Conservation (phyloP, 495 filamentous ascomycete species). For the Stereocaulon alpinum region DNA sequence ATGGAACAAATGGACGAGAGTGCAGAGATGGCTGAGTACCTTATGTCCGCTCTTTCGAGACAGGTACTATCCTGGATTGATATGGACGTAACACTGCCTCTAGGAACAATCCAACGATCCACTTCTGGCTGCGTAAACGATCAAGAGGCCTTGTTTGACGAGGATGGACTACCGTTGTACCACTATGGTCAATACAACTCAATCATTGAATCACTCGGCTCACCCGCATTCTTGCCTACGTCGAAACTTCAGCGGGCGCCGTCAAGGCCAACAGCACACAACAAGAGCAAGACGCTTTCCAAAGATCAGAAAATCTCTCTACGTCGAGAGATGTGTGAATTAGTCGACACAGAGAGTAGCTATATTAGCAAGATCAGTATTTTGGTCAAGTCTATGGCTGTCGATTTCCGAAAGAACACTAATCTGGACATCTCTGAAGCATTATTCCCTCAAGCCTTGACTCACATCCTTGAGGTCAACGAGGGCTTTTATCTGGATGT, state of each 20-base stretch:
- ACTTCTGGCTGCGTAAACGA: conserved; percentile 40
- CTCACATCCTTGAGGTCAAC: conserved; percentile 69
- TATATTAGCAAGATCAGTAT: conserved; percentile 81
- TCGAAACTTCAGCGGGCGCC: conserved; percentile 77
- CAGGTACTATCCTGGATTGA: conserved; percentile 76
- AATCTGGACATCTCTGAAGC: conserved; percentile 50
- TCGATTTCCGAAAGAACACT: conserved; percentile 60
- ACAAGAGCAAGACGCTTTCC: conserved; percentile 59
- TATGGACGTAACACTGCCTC: conserved; percentile 74
- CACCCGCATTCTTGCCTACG: conserved; percentile 77
- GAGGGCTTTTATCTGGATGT: conserved; percentile 65
- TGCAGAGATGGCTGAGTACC: conserved; percentile 54
- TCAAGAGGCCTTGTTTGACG: conserved; percentile 45
- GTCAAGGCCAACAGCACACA: conserved; percentile 70
- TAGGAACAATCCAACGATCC: conserved; percentile 55
- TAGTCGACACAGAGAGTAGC: conserved; percentile 87
- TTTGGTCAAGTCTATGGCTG: conserved; percentile 62
- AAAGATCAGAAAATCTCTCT: conserved; percentile 74
- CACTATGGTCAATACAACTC: conserved; percentile 67
- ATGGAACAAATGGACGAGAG: conserved; percentile 72
- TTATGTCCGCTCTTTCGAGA: conserved; percentile 62
- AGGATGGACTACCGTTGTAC: conserved; percentile 48
- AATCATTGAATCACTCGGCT: conserved; percentile 67
- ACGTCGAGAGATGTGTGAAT: conserved; percentile 79
- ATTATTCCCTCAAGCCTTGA: conserved; percentile 71